phyloP scores from a whole-genome alignment of 371 early-diverging fungal species.

The Cokeromyces recurvatus region DNA sequence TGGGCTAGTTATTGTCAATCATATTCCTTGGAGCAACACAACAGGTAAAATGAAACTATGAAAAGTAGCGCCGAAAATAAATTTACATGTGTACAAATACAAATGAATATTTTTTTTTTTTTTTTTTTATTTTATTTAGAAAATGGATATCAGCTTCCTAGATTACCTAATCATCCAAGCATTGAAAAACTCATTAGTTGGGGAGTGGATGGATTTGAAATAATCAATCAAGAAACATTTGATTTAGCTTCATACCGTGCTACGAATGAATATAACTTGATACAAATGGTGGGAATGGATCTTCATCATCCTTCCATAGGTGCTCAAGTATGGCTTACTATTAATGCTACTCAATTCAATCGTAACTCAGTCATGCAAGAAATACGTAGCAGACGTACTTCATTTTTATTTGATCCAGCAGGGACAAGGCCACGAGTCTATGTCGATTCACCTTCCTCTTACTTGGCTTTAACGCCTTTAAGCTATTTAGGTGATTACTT shows the following conservation, averaged over 20 bases:
- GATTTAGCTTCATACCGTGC: slow-evolving; percentile 58
- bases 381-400: slow-evolving; percentile 55
- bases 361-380: slow-evolving; percentile 53
- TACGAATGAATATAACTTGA: slow-evolving; percentile 35
- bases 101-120: neutral
- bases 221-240: slow-evolving; percentile 59
- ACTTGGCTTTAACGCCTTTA: slow-evolving; percentile 45
- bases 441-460: slow-evolving; percentile 34
- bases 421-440: slow-evolving; percentile 57
- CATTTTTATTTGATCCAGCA: slow-evolving; percentile 66
- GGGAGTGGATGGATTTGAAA: slow-evolving; percentile 76
- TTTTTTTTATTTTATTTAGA: slow-evolving; percentile 18
- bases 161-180: slow-evolving; percentile 64
- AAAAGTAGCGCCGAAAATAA: too few species aligned
- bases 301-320: slow-evolving; percentile 60
- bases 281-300: slow-evolving; percentile 67
- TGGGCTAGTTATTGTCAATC: slow-evolving; percentile 75
- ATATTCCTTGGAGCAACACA: slow-evolving; percentile 77
- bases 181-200: slow-evolving; percentile 54
- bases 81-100: too few species aligned
- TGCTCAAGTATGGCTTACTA: slow-evolving; percentile 61
- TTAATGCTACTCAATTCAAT: slow-evolving; percentile 47
- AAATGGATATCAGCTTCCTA: slow-evolving; percentile 48
- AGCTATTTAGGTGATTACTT: slow-evolving; percentile 54
- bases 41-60: slow-evolving; percentile 53